Evolutionary conservation across 495 filamentous ascomycete genomes (phyloP).

Genomic region (Choiromyces venosus): DNA sequence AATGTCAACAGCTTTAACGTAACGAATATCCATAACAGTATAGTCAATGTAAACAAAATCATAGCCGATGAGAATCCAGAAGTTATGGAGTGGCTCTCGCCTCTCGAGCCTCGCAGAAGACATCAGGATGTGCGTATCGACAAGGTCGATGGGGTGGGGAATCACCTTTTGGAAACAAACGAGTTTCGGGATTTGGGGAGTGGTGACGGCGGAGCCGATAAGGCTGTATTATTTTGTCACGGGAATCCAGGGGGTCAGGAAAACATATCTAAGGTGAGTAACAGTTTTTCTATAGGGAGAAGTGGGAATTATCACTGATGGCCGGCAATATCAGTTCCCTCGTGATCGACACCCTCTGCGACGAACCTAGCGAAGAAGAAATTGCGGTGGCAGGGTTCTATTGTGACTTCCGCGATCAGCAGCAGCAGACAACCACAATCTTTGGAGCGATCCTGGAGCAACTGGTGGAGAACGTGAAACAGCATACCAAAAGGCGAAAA

Average conservation of each 20-base stretch:
- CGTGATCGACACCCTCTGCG: not conserved
- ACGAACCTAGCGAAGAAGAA: not conserved
- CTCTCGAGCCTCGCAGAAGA: not conserved
- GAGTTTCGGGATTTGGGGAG: not conserved
- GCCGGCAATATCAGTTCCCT: not conserved
- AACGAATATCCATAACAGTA: not conserved
- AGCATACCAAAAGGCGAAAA: not conserved
- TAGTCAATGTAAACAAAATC: not conserved
- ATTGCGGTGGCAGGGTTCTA: not conserved
- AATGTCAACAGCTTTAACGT: too few relatives aligned
- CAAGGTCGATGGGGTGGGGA: not conserved
- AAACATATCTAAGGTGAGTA: not conserved
- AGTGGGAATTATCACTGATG: not conserved
- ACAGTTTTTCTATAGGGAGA: not conserved
- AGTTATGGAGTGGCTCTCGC: not conserved
- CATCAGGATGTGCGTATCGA: not conserved
- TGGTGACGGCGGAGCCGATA: not conserved
- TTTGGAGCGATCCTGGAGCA: not conserved
- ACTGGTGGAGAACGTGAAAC: not conserved
- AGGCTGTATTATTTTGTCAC: not conserved
- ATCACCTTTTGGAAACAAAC: not conserved
- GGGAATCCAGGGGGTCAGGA: not conserved
- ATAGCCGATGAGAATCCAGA: not conserved
- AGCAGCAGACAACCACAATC: not conserved
- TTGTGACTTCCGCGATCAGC: not conserved